Conservation (phyloP, 306 rosid genomes). For the Corylus avellana region DNA sequence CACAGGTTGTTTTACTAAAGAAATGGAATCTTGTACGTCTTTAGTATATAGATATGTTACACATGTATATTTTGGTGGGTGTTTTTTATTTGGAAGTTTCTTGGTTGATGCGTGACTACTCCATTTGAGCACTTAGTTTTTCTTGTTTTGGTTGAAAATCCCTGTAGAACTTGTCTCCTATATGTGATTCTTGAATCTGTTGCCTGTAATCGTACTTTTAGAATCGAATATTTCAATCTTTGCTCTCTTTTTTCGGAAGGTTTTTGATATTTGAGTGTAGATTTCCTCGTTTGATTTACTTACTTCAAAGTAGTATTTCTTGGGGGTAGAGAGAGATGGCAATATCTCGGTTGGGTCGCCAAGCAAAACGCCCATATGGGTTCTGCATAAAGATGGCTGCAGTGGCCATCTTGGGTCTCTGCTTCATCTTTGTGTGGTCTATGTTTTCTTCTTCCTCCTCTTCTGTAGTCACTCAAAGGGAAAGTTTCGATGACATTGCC, state of each 20-base stretch:
- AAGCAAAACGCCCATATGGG: slow-evolving; percentile 75
- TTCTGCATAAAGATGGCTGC: slow-evolving; percentile 76
- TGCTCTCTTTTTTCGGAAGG: neutral
- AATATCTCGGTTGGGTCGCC: slow-evolving; percentile 63
- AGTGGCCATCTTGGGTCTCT: slow-evolving; percentile 70
- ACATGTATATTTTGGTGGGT: neutral
- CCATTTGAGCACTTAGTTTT: neutral
- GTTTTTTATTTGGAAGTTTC: neutral
- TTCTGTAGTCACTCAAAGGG: slow-evolving; percentile 64
- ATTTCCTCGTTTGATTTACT: slow-evolving; percentile 19
- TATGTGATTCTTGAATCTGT: neutral
- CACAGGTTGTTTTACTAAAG: neutral
- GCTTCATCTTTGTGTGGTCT: slow-evolving; percentile 81
- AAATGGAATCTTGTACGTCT: neutral
- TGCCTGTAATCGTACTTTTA: neutral
- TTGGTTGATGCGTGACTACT: slow-evolving; percentile 2
- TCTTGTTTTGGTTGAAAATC: neutral
- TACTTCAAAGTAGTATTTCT: slow-evolving; percentile 16
- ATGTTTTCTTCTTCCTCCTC: slow-evolving; percentile 69
- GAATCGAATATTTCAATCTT: slow-evolving; percentile 1
- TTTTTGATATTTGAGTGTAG: slow-evolving; percentile 10
- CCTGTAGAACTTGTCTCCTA: slow-evolving; percentile 10
- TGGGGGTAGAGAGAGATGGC: slow-evolving; percentile 53
- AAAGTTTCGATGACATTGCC: slow-evolving; percentile 82
- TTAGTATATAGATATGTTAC: neutral